phyloP scores from a whole-genome alignment of 169 alveolate species.

The Plasmodium gaboni region DNA sequence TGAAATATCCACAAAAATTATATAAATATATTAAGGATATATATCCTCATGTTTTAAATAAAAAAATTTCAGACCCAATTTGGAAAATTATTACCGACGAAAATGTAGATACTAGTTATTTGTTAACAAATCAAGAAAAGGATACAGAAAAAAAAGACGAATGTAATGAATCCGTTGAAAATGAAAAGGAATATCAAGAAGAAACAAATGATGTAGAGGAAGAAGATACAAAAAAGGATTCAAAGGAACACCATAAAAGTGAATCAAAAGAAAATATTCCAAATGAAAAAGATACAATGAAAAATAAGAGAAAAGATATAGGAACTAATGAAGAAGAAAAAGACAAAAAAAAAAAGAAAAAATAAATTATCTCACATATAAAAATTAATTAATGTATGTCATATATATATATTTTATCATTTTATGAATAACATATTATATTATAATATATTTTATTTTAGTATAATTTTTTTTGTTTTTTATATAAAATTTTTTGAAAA shows the following conservation, averaged over 20 bases:
- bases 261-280: background rate
- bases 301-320: constrained; percentile 27
- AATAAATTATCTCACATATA: background rate
- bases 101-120: background rate
- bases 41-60: constrained; percentile 58
- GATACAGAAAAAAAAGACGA: constrained; percentile 20
- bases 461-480: too few species aligned
- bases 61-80: constrained; percentile 45
- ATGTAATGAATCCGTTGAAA: background rate
- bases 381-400: background rate
- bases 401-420: background rate
- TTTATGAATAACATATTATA: too few species aligned
- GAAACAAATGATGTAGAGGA: background rate
- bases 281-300: background rate
- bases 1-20: constrained; percentile 82
- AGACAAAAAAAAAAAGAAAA: constrained; percentile 14
- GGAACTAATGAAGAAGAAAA: constrained; percentile 3
- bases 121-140: background rate
- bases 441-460: too few species aligned
- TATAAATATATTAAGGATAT: constrained; percentile 75
- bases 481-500: too few species aligned
- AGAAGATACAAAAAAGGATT: constrained; percentile 5
- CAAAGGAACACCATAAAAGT: background rate
- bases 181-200: background rate
- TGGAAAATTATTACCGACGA: constrained; percentile 57